Base-by-base conservation (phyloP, 106 monocot species). In the Ottelia alismoides region DNA sequence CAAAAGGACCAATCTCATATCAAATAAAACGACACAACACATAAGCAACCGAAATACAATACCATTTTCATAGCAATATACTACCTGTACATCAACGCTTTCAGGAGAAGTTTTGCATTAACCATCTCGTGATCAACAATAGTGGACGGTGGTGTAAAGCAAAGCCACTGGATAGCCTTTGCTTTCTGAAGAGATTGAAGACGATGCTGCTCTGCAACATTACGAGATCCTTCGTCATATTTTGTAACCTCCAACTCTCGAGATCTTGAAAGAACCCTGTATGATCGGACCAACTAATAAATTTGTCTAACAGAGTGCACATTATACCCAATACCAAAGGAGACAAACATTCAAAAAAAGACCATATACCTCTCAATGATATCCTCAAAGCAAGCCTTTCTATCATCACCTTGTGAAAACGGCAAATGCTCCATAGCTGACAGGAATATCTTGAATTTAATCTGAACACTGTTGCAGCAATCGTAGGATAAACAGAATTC, bases 131-230 rank as follows among this genome's bases (percentile, higher is more conserved):
- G 77, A 70, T 82, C 68, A 22, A 31, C 55, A 25, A 90, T 70
- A 12, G 96, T 83, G 46, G 79, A 77, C 44, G 90, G 90, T 68
- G 98, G 98, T 22, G 90, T 85, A 61, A 98, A 98, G 66, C 98
- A 98, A 68, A 98, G 98, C 98, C 98, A 98, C 51, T 90, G 98
- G 53, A 90, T 73, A 68, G 64, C 98, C 69, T 68, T 89, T 20
- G 98, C 90, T 64, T 98, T 98, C 25, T 90, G 74, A 49, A 90
- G 79, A 49, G 90, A 85, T 50, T 86, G 85, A 58, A 90, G 65
- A 21, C 79, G 69, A 63, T 90, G 85, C 45, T 83, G 76, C 43
- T 98, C 90, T 3, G 82, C 79, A 56, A 90, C 85, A 75, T 98
- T 70, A 26, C 72, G 58, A 40, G 66, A 45, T 17, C 75, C 65